Evolutionary conservation across 306 rosid species (phyloP), one percentile per base, ranked within the genome.

Genomic region (Casuarina equisetifolia): DNA sequence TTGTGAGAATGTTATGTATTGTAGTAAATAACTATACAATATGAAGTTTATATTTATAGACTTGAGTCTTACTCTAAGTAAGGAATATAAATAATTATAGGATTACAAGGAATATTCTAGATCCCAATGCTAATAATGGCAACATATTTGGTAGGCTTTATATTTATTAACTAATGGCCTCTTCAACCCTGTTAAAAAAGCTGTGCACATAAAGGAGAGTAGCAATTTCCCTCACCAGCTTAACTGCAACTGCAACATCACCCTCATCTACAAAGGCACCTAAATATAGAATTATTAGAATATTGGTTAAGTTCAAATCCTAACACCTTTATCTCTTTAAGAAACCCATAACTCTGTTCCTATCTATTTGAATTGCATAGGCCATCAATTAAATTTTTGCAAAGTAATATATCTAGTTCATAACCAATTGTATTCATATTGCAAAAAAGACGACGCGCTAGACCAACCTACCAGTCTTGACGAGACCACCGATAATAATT

Each of bases 281-380:
- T 91, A 82, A 80, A 91, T 54, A 93, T 86, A 39, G 91, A 86
- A 85, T 93, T 93, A 73, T 89, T 83, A 72, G 92, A 91, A 86
- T 90, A 93, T 57, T 84, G 86, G 76, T 94, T 90, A 52, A 96
- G 94, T 81, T 87, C 86, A 72, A 87, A 49, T 80, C 90, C 85
- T 5, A 73, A 80, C 63, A 85, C 86, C 82, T 85, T 84, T 93
- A 93, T 93, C 69, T 90, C 92, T 73, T 77, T 70, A 73, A 93
- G 48, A 74, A 94, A 88, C 85, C 84, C 76, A 63, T 67, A 81
- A 80, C 96, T 86, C 85, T 91, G 92, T 44, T 79, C 91, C 91
- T 91, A 73, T 84, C 92, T 94, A 82, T 87, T 53, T 44, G 89
- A 89, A 61, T 81, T 82, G 83, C 97, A 90, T 12, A 90, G 86